Evolutionary conservation across 495 filamentous ascomycete species (phyloP).

Genomic region (Apiosordaria backusii): DNA sequence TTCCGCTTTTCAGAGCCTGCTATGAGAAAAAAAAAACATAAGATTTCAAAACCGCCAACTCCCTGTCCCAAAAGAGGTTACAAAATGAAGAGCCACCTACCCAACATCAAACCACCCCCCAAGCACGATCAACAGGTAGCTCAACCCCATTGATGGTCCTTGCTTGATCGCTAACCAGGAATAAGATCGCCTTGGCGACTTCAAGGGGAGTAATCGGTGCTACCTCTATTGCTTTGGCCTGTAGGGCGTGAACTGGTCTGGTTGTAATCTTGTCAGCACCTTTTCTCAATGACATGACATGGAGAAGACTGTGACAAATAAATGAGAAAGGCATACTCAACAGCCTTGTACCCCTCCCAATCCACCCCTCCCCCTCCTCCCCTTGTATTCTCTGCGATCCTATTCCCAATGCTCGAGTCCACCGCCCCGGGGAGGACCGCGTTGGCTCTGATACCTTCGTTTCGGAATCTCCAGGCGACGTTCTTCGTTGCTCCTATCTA

Average conservation of each 20-base stretch:
- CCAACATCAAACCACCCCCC: slow-evolving; percentile 24
- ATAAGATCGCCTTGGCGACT: slow-evolving; percentile 39
- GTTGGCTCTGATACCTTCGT: slow-evolving; percentile 33
- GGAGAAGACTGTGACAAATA: too few species aligned
- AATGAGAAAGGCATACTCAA: slow-evolving; percentile 18
- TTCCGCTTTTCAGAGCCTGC: background rate
- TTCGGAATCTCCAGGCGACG: slow-evolving; percentile 41
- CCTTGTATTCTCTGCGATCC: background rate
- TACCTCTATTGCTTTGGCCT: slow-evolving; percentile 21
- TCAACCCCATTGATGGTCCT: slow-evolving; percentile 35
- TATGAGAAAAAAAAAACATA: background rate
- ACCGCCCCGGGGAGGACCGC: slow-evolving; percentile 28
- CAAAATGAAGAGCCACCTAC: background rate
- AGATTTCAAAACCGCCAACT: background rate
- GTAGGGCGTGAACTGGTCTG: slow-evolving; percentile 32
- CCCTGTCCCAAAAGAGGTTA: background rate
- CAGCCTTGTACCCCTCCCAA: slow-evolving; percentile 24
- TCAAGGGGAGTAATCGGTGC: slow-evolving; percentile 29
- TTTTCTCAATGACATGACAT: background rate
- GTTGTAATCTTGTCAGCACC: background rate
- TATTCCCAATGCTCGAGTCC: slow-evolving; percentile 24
- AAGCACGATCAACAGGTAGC: slow-evolving; percentile 37
- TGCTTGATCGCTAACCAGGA: slow-evolving; percentile 37
- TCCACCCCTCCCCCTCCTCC: slow-evolving; percentile 8
- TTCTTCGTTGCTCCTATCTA: slow-evolving; percentile 44